Evolutionary conservation across 805 yeast species (phyloP), one percentile per base, ranked within the genome.

Genomic region (Candida lessepsii): DNA sequence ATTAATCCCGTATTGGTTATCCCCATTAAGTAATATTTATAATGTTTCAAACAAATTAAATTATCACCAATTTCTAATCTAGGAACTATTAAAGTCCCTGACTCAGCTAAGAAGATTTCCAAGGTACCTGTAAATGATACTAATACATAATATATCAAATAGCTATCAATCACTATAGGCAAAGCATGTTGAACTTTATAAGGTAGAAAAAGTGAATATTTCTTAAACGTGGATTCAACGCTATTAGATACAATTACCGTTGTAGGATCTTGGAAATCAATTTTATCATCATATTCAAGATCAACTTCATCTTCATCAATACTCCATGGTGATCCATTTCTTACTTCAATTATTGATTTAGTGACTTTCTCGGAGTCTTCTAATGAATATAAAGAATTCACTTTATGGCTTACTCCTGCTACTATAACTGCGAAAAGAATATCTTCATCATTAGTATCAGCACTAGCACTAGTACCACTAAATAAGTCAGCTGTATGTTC

Each of bases 41-140:
- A 46, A 10, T 73, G 66, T 13, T 58, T 56, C 36, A 76, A 42
- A 16, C 60, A 61, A 0, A 72, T 58, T 0, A 78, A 58, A 37
- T 69, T 68, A 10, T 60, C 60, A 0, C 85, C 85, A 3, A 81
- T 40, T 50, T 79, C 83, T 9, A 80, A 53, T 9, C 69, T 56
- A 2, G 85, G 81, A 35, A 65, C 52, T 1, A 70, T 45, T 20
- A 63, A 62, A 17, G 71, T 53, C 0, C 86, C 86, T 5, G 70
- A 48, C 5, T 60, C 56, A 0, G 74, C 64, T 1, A 73, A 57
- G 6, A 73, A 49, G 0, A 78, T 47, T 44, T 74, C 70, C 10
- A 82, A 49, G 0, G 77, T 58, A 0, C 89, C 89, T 21, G 72
- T 65, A 34, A 80, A 81, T 0, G 86, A 78, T 0, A 82, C 69